These are phyloP conservation scores for Capillidium rhysosporum DNA, from an alignment of 371 early-diverging fungal genomes.

Conservation along the genomic window DNA sequence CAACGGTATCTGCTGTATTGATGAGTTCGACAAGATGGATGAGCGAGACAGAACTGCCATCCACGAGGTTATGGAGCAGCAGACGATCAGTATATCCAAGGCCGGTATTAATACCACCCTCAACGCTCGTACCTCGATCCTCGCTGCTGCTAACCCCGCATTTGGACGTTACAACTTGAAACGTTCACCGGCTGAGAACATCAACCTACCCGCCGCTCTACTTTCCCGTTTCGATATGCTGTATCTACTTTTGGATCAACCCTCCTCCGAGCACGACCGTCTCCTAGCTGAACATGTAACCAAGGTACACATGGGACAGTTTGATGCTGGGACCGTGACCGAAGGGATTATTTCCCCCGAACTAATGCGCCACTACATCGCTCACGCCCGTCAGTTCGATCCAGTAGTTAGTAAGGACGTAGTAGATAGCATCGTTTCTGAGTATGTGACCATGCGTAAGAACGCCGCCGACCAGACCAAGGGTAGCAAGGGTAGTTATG, in stretches of 20 bases:
- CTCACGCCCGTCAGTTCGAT: conserved; percentile 48
- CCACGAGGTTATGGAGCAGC: conserved; percentile 99
- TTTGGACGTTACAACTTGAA: conserved; percentile 71
- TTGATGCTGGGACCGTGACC: conserved; percentile 38
- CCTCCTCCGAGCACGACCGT: conserved; percentile 47
- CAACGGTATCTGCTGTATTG: conserved; percentile 94
- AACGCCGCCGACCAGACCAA: conserved; percentile 27
- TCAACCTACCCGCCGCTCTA: conserved; percentile 89
- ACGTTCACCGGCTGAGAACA: conserved; percentile 70
- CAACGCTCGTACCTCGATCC: conserved; percentile 89
- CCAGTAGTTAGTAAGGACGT: conserved; percentile 57
- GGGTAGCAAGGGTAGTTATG: conserved; percentile 28
- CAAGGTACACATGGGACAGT: conserved; percentile 70
- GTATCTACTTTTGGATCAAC: conserved; percentile 73
- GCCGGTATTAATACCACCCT: conserved; percentile 96
- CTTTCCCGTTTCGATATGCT: conserved; percentile 94
- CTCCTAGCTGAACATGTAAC: conserved; percentile 78
- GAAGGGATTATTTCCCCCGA: conserved; percentile 38
- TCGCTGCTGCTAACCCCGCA: conserved; percentile 99
- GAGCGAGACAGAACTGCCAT: conserved; percentile 88
- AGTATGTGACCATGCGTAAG: conserved; percentile 65
- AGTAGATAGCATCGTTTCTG: conserved; percentile 63
- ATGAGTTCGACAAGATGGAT: conserved; percentile 99
- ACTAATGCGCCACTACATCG: conserved; percentile 63
- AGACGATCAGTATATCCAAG: conserved; percentile 95